Base-by-base conservation (phyloP, 371 early-diverging fungal species). In the Apophysomyces elegans region DNA sequence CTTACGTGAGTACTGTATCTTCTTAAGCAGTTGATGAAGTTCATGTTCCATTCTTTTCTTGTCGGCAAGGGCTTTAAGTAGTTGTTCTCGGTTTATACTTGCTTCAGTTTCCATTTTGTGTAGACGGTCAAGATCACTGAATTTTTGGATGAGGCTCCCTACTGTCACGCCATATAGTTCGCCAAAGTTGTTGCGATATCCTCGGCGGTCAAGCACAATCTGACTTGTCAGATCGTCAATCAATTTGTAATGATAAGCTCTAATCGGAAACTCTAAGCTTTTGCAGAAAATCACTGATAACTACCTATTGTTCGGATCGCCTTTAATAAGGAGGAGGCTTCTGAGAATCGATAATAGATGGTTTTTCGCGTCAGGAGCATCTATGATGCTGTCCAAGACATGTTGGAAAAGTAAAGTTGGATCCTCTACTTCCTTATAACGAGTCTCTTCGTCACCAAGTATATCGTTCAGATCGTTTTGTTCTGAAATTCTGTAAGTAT, bases 201-300 rank as follows among this genome's bases (percentile, higher is more conserved):
- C 86, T 37, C 85, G 82, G 14, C 88, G 76, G 56, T 92, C 90
- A 61, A 91, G 77, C 13, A 92, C 89, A 11, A 92, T 83, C 56
- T 91, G 87, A 5, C 85, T 83, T n/a, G 90, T 76, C n/a, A 90
- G 72, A 36, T 82, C 70, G 68, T 88, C 87, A 50, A 91, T 83
- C 39, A 91, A 65, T 61, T 88, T 91, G 61, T 85, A 84, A 67
- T 90, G 90, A 16, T 83, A 78, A 26, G 69, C 84, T 69, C 76
- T 81, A 62, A 8, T 41, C 3, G 57, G 38, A 56, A 47, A 56
- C 26, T 14, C 26, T 43, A 61, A 14, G 38, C 9, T 13, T 2
- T 18, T 50, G 11, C 44, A 7, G 5, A 18, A 18, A 18, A 18
- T 18, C 18, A 18, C 18, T 18, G 18, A 0, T 18, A 18, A 18